Base-by-base conservation (phyloP, 176 grass and related monocot species). In the Carex cristatella region DNA sequence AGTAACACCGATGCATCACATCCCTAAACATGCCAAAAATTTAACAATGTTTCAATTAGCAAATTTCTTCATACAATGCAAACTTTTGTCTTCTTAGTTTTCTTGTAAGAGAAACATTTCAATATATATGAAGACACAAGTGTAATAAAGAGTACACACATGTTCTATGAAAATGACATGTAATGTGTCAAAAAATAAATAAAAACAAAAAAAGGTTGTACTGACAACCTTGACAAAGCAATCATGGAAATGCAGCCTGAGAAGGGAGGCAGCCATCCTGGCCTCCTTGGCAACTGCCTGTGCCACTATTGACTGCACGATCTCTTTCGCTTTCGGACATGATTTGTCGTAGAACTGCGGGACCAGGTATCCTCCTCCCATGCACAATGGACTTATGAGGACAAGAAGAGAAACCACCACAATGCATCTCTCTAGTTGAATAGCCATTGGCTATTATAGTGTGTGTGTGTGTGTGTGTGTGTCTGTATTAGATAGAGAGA, bases 251-350 rank as follows among this genome's bases (percentile, higher is more conserved):
- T 86, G 85, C 18, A 86, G 5, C 84, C 94, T 93, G 84, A 95
- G 87, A 85, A 95, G 85, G 67, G 91, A 95, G 59, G 94, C 94
- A 3, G 94, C 94, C 89, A 95, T 95, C 88, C 94, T 91, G 27
- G 91, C 85, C 79, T 95, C 94, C 76, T 80, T 89, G 33, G 94
- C 89, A 31, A 95, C 94, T n/a, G 94, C 94, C 61, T 89, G 63
- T n/a, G 87, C 89, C n/a, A 95, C 91, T 12, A 93, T 86, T 79
- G 91, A 86, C 69, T 83, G 80, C 28, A 95, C 94, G 8, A 95
- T 95, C 80, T 93, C 89, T 88, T 91, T 93, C 0, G 89, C 94
- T 72, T 87, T 79, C 3, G 91, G 94, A 80, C 94, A 95, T 0
- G 94, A 95, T 62, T 88, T 82, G 57, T 95, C 94, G 4, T 95